Evolutionary conservation across 139 green algal genomes (phyloP).

Genomic region (Closterium sp.): DNA sequence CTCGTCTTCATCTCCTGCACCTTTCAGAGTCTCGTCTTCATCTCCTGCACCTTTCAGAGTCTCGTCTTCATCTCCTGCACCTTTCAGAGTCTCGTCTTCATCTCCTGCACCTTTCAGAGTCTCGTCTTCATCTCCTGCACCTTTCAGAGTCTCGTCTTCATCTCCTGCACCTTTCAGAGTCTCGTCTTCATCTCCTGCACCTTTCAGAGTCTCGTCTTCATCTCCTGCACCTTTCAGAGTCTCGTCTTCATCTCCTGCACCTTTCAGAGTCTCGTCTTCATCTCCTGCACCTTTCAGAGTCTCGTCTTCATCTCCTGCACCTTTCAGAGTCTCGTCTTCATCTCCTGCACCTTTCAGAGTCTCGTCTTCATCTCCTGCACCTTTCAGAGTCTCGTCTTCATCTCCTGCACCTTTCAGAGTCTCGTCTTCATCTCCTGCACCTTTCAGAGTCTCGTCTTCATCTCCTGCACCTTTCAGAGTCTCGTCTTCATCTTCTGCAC

Average conservation of each 20-base stretch:
- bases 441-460: neutral
- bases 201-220: neutral
- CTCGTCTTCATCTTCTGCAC: neutral
- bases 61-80: neutral
- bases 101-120: neutral
- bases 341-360: neutral
- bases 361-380: neutral
- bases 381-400: neutral
- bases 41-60: neutral
- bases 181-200: neutral
- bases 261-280: neutral
- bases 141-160: neutral
- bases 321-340: neutral
- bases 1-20: neutral
- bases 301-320: neutral
- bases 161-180: neutral
- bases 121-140: neutral
- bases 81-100: neutral
- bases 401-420: neutral
- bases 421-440: neutral
- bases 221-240: neutral
- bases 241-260: neutral
- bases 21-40: neutral
- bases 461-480: neutral
- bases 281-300: neutral